These are phyloP conservation scores for Tolypocladium sp. DNA, from an alignment of 2,329 filamentous ascomycete genomes.

Conservation along the genomic window DNA sequence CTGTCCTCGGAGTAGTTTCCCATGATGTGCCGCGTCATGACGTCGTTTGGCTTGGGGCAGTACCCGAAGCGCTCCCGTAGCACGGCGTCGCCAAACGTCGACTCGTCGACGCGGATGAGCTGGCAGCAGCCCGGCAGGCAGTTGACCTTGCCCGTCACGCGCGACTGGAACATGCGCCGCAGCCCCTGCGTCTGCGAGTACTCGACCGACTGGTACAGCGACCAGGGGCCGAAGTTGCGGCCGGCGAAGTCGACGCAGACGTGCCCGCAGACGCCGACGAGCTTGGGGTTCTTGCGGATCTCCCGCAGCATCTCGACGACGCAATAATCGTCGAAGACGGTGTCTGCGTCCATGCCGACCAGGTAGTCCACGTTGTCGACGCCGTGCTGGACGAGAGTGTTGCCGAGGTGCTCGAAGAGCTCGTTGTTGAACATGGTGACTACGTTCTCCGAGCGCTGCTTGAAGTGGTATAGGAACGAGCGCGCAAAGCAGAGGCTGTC, in stretches of 20 bases:
- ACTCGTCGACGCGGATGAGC: conserved; percentile 38
- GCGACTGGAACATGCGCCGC: conserved; percentile 38
- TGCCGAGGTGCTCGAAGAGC: conserved; percentile 30
- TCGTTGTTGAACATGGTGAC: conserved; percentile 37
- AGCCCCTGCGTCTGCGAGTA: conserved; percentile 38
- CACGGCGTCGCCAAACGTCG: conserved; percentile 36
- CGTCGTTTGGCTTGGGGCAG: conserved; percentile 37
- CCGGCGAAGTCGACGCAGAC: conserved; percentile 37
- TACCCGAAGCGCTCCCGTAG: conserved; percentile 38
- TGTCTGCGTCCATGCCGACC: conserved; percentile 39
- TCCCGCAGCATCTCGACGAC: conserved; percentile 33
- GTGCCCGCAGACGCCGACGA: conserved; percentile 38
- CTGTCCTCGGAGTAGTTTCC: conserved; percentile 39
- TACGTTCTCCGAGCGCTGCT: conserved; percentile 28
- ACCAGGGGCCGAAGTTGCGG: conserved; percentile 32
- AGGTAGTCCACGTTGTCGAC: conserved; percentile 32
- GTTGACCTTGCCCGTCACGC: conserved; percentile 39
- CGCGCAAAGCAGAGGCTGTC: conserved; percentile 40
- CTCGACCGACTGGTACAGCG: conserved; percentile 37
- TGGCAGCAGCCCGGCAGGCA: conserved; percentile 41
- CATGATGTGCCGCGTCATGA: conserved; percentile 38
- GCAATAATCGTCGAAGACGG: conserved; percentile 34
- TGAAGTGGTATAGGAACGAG: conserved; percentile 39
- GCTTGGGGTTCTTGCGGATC: conserved; percentile 30
- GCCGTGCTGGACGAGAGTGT: conserved; percentile 25